These are phyloP conservation scores for Brassica rapa DNA, from an alignment of 345 rosid genomes.

Conservation along the genomic window DNA sequence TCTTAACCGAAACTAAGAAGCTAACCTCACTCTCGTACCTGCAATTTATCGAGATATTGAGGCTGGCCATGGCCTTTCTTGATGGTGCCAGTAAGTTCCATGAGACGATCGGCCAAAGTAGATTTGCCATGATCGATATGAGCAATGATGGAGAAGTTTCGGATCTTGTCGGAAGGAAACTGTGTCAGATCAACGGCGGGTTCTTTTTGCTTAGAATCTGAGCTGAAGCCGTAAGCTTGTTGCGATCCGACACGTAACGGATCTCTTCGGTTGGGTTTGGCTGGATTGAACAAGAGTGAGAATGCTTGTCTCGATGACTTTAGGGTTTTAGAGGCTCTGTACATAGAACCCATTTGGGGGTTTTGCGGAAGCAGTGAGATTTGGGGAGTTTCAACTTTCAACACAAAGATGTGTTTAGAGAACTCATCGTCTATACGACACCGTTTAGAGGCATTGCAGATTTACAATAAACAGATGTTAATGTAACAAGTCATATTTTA, in stretches of 20 bases:
- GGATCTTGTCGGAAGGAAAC: constrained; percentile 73
- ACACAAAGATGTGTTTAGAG: constrained; percentile 4
- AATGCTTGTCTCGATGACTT: constrained; percentile 38
- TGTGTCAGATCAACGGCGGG: constrained; percentile 58
- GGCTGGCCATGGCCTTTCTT: constrained; percentile 95
- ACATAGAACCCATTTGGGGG: constrained; percentile 62
- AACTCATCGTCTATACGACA: constrained; percentile 14
- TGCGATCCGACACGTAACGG: constrained; percentile 23
- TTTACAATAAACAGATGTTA: neutral
- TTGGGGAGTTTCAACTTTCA: neutral
- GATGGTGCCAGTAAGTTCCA: constrained; percentile 97
- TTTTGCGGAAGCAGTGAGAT: constrained; percentile 31
- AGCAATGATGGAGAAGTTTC: constrained; percentile 95
- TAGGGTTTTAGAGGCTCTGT: constrained; percentile 59
- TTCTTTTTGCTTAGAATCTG: constrained; percentile 59
- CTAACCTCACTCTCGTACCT: constrained; percentile 42
- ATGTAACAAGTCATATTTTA: too few relatives aligned
- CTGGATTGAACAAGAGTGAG: constrained; percentile 3
- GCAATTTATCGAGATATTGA: constrained; percentile 94
- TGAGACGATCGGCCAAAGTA: constrained; percentile 89
- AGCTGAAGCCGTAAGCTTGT: constrained; percentile 54
- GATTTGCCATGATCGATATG: constrained; percentile 97
- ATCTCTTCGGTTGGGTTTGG: constrained; percentile 24
- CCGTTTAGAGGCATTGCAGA: neutral
- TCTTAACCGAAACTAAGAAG: too few relatives aligned